phyloP scores from a whole-genome alignment of 176 grass and related monocot genomes.

The Coix lacrymajobi region DNA sequence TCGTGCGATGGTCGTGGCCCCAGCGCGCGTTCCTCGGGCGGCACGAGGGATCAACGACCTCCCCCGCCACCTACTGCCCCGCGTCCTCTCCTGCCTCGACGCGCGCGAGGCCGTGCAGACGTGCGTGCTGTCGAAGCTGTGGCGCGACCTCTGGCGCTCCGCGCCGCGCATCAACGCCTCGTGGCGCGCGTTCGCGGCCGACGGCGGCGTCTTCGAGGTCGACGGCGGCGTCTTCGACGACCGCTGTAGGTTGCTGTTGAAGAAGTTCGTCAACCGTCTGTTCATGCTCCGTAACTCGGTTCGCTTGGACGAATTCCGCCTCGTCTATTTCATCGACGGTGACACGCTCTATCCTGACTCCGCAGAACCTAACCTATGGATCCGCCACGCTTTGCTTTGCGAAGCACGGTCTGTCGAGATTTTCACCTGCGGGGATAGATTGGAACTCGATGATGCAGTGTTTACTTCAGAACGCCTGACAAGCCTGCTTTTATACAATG shows the following conservation, averaged over 20 bases:
- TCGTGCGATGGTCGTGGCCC: not conserved
- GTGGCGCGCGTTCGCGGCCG: not conserved
- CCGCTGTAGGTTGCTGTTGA: not conserved
- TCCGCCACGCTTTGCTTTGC: not conserved
- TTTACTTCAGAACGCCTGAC: not conserved
- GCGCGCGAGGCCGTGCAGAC: not conserved
- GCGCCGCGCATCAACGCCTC: not conserved
- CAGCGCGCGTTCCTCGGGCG: not conserved
- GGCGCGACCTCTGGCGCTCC: slow-evolving; percentile 20
- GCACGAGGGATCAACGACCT: not conserved
- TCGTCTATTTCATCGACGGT: fast-evolving
- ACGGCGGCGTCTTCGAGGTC: fast-evolving
- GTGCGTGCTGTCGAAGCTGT: not conserved
- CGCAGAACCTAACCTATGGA: not conserved
- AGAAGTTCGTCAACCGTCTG: not conserved
- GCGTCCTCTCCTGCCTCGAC: not conserved
- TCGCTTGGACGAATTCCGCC: not conserved
- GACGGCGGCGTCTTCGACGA: not conserved
- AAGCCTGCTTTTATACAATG: not conserved
- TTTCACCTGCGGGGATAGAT: fast-evolving
- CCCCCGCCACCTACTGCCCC: not conserved
- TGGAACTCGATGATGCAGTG: not conserved
- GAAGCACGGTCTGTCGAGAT: not conserved
- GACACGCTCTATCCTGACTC: not conserved
- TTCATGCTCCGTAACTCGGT: not conserved